Evolutionary conservation across 140 eudicot genomes (phyloP), one percentile per base, ranked within the genome.

Genomic region (Bidens hawaiensis): DNA sequence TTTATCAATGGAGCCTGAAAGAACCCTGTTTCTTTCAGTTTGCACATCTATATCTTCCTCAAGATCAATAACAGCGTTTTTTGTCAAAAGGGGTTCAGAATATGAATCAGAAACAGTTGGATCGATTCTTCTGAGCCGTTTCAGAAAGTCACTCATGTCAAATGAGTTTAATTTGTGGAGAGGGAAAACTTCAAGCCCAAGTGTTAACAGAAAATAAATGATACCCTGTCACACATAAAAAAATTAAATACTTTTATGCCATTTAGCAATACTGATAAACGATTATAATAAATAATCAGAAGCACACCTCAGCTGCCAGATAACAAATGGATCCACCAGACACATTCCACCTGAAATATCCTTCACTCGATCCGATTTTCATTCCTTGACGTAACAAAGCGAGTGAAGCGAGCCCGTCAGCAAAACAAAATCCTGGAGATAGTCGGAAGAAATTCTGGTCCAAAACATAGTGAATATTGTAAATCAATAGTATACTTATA

Each of bases 391-490:
- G 93, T 57, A 93, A 34, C 75, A 93, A 81, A 53, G 99, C 99
- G 45, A 93, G 77, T 54, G 99, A 93, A 62, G 99, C 95, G 40
- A 93, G 82, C 55, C 99, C 99, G 85, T 93, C 99, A 64, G 99
- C 99, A 63, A 93, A 93, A 79, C 99, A 93, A 76, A 93, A 93
- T 69, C 95, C 95, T 19, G 99, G 99, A 40, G 96, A 93, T 67
- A 93, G 56, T 73, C 99, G 78, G 84, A 88, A 93, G 72, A 88
- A 71, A 67, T 88, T 93, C 96, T 90, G 94, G 62, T 81, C 72
- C 62, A 66, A 47, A 45, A 72, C 58, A 57, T 18, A 18, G 42
- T 33, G 9, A 31, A 33, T 31, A 57, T 31, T 64, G 57, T 13
- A 13, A 26, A 19, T 18, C 18, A 4, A 8, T 33, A 64, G 14